A percentile compares a stretch with the other conserved stretches of the same genome.
Evolutionary conservation across 2,329 filamentous ascomycete genomes (phyloP).

Genomic region (Claviceps pazoutovae): DNA sequence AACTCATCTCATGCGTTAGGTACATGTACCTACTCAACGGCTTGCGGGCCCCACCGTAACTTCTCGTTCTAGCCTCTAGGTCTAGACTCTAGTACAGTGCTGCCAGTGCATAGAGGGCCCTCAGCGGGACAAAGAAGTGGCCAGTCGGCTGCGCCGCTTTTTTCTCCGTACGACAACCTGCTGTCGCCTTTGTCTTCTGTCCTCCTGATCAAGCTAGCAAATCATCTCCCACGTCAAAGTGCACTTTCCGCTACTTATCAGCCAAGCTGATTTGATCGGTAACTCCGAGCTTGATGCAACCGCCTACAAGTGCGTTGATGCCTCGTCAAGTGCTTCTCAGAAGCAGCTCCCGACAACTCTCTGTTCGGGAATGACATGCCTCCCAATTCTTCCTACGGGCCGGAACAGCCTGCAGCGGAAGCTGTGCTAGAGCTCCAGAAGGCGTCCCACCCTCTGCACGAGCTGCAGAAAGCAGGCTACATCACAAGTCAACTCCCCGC

Average conservation of each 20-base stretch:
- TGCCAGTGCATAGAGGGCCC: too few species aligned
- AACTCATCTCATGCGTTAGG: too few species aligned
- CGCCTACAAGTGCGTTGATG: neutral
- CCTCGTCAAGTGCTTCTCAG: neutral
- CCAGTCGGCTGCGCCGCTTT: neutral
- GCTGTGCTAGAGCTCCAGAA: slow-evolving; percentile 10
- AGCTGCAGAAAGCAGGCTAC: slow-evolving; percentile 15
- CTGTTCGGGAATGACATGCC: neutral
- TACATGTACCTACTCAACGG: too few species aligned
- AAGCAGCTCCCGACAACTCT: neutral
- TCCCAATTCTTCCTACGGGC: slow-evolving; percentile 1
- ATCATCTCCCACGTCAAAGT: neutral
- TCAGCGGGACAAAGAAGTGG: too few species aligned
- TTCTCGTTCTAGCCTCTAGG: too few species aligned
- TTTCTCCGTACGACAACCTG: neutral
- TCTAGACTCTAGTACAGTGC: too few species aligned
- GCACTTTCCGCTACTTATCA: neutral
- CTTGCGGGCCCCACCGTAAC: too few species aligned
- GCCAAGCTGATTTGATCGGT: neutral
- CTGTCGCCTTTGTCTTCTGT: neutral
- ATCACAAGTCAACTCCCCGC: slow-evolving; percentile 13
- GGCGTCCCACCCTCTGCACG: slow-evolving; percentile 8
- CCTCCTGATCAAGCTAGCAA: neutral
- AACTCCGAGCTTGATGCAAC: neutral
- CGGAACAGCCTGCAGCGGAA: slow-evolving; percentile 10